These are phyloP conservation scores for Yamadazyma songkhlaensis DNA, from an alignment of 1,139 yeast genomes.

Conservation along the genomic window DNA sequence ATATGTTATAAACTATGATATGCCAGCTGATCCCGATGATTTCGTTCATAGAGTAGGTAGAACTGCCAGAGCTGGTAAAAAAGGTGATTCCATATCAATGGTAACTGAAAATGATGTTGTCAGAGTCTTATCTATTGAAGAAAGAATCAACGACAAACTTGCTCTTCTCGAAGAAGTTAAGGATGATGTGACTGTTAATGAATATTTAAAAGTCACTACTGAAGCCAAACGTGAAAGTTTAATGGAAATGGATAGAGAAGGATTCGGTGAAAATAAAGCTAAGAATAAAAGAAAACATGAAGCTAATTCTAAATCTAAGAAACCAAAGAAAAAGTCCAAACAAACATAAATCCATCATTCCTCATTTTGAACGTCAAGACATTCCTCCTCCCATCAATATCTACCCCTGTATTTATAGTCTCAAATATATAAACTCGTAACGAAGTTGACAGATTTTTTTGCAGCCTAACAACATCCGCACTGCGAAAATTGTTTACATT, in stretches of 20 bases:
- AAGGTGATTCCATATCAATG: conserved; percentile 54
- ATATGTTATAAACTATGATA: conserved; percentile 84
- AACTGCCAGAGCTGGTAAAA: conserved; percentile 98
- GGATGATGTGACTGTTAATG: conserved; percentile 74
- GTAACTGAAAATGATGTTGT: conserved; percentile 83
- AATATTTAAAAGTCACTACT: conserved; percentile 65
- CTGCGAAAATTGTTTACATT: background rate
- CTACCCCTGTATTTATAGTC: no score
- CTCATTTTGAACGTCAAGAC: no score
- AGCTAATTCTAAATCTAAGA: background rate
- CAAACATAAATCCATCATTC: background rate
- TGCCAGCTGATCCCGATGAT: conserved; percentile 96
- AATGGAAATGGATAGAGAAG: conserved; percentile 91
- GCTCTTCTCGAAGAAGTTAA: conserved; percentile 63
- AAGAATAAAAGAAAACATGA: conserved; percentile 46
- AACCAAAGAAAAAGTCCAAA: conserved; percentile 3
- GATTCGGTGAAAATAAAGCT: conserved; percentile 73
- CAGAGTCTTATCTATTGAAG: conserved; percentile 83
- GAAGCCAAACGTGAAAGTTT: conserved; percentile 86
- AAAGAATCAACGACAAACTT: conserved; percentile 76
- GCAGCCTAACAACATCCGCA: background rate
- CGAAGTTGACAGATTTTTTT: background rate
- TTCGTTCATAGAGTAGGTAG: conserved; percentile 99
- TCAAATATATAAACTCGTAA: background rate
- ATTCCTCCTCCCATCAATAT: no score